These are phyloP conservation scores for Yamadazyma friedrichii DNA, from an alignment of 1,139 yeast species.

Conservation along the genomic window DNA sequence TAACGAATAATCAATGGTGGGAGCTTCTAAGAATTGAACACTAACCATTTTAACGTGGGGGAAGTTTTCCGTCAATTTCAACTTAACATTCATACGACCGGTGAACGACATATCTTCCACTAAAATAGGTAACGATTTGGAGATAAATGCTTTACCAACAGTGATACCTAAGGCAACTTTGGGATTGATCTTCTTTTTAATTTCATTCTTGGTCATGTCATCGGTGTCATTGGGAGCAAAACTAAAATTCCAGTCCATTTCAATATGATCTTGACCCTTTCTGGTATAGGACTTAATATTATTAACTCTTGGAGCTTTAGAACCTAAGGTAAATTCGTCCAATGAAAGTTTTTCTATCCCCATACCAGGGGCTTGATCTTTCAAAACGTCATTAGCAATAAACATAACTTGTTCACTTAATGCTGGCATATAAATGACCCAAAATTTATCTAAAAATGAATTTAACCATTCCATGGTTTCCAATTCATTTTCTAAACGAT, in stretches of 20 bases:
- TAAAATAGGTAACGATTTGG: slow-evolving; percentile 70
- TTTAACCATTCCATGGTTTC: slow-evolving; percentile 84
- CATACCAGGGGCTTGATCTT: slow-evolving; percentile 76
- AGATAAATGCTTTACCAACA: slow-evolving; percentile 73
- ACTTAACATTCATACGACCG: slow-evolving; percentile 67
- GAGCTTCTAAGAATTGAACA: slow-evolving; percentile 72
- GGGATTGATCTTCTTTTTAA: slow-evolving; percentile 69
- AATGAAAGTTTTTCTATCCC: slow-evolving; percentile 72
- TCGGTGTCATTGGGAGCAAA: slow-evolving; percentile 80
- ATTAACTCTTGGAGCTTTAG: slow-evolving; percentile 74
- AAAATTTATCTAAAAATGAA: slow-evolving; percentile 70
- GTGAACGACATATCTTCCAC: slow-evolving; percentile 77
- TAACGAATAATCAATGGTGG: slow-evolving; percentile 71
- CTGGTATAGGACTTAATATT: slow-evolving; percentile 70
- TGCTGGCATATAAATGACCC: slow-evolving; percentile 88
- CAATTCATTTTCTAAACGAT: slow-evolving; percentile 56
- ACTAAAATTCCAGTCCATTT: slow-evolving; percentile 81
- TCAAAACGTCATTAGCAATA: slow-evolving; percentile 62
- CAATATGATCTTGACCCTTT: slow-evolving; percentile 62
- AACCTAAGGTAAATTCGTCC: slow-evolving; percentile 76
- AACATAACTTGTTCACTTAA: slow-evolving; percentile 72
- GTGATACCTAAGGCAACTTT: slow-evolving; percentile 78
- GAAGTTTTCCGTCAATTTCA: slow-evolving; percentile 60
- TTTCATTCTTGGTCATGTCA: slow-evolving; percentile 75
- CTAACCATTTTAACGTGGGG: slow-evolving; percentile 76